Conservation (phyloP, 345 rosid species). For the Durio zibethinus region DNA sequence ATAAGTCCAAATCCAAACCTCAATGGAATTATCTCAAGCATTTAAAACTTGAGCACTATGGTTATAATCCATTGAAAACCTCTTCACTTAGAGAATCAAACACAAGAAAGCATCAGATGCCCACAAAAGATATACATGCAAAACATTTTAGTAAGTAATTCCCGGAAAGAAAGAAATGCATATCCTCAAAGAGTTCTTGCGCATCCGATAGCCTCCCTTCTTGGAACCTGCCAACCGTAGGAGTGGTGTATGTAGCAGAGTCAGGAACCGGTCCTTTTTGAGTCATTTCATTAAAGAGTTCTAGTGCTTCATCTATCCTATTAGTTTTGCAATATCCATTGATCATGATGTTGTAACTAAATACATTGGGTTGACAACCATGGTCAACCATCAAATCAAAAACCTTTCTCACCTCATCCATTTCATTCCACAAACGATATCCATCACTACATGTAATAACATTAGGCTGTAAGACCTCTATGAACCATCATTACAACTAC, state of each 20-base stretch:
- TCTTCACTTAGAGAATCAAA: not conserved
- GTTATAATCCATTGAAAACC: not conserved
- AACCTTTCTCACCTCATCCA: slow-evolving; percentile 10
- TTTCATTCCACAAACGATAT: slow-evolving; percentile 4
- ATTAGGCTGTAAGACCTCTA: slow-evolving; percentile 2
- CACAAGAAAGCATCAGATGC: no score
- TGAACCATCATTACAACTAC: slow-evolving; percentile 2
- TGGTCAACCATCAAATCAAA: slow-evolving; percentile 3
- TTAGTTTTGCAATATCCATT: slow-evolving; percentile 12
- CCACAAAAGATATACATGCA: no score
- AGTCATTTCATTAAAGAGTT: slow-evolving; percentile 16
- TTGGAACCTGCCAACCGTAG: slow-evolving; percentile 9
- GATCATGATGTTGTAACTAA: not conserved
- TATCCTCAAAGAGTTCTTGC: slow-evolving; percentile 1
- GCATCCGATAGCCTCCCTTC: slow-evolving; percentile 13
- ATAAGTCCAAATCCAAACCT: not conserved
- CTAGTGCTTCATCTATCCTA: slow-evolving; percentile 10
- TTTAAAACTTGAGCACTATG: not conserved
- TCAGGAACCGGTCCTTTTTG: slow-evolving; percentile 2
- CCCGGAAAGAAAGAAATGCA: not conserved
- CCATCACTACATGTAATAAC: slow-evolving; percentile 10
- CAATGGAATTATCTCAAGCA: not conserved
- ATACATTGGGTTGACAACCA: not conserved
- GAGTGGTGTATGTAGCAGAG: slow-evolving; percentile 9
- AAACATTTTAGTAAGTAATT: not conserved